Evolutionary conservation across 164 flowering plant species (phyloP).

Genomic region (Nymphaea colorata): DNA sequence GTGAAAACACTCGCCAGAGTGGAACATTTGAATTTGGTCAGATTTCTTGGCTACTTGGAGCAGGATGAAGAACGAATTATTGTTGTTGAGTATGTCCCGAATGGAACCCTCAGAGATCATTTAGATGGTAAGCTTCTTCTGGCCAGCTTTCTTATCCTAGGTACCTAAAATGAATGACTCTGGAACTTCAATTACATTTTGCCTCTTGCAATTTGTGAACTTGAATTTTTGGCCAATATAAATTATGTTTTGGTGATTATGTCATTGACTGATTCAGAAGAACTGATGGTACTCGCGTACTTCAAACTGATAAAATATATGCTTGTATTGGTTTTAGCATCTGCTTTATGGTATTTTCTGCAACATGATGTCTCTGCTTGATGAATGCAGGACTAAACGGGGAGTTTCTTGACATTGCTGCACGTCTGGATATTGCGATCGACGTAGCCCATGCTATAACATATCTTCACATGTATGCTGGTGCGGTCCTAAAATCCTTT

Average conservation of each 20-base stretch:
- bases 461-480: conserved; percentile 96
- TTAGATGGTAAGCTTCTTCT: conserved; percentile 60
- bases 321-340: too few relatives aligned
- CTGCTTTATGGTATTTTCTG: too few relatives aligned
- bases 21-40: conserved; percentile 83
- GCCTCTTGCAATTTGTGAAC: background rate
- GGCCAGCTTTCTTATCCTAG: background rate
- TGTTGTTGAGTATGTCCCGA: conserved; percentile 81
- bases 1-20: conserved; percentile 51
- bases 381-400: conserved; percentile 48
- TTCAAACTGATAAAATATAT: too few relatives aligned
- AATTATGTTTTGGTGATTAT: too few relatives aligned
- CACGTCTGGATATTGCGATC: conserved; percentile 74
- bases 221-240: too few relatives aligned
- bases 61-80: conserved; percentile 68
- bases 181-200: background rate
- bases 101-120: conserved; percentile 90
- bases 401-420: conserved; percentile 55
- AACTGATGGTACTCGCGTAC: too few relatives aligned
- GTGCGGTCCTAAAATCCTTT: conserved; percentile 17
- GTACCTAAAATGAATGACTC: background rate
- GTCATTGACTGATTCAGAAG: too few relatives aligned
- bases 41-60: conserved; percentile 61
- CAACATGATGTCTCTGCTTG: background rate
- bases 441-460: conserved; percentile 96